Conservation (phyloP, 306 rosid genomes). For the Argentina anserina region DNA sequence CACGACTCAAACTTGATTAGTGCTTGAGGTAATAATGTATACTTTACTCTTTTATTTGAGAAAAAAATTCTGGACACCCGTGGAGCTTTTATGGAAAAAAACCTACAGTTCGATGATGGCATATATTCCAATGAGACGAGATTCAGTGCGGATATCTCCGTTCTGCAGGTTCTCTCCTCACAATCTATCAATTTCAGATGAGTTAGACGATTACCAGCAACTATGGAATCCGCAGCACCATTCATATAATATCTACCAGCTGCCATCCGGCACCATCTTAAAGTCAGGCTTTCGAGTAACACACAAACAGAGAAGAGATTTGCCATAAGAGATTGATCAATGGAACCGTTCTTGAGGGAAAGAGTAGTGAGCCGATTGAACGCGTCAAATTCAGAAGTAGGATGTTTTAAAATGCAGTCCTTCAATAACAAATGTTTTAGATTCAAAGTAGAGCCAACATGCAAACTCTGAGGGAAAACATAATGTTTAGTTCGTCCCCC, state of each 20-base stretch:
- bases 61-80: background rate
- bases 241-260: too few species aligned
- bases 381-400: background rate
- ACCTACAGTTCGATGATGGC: background rate
- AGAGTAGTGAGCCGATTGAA: background rate
- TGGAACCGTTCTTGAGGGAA: fast-evolving
- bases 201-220: conserved; percentile 1
- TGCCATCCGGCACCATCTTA: background rate
- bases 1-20: background rate
- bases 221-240: too few species aligned
- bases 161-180: too few species aligned
- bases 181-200: background rate
- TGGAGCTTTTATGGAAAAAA: background rate
- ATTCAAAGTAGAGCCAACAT: background rate
- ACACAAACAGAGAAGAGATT: background rate
- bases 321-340: background rate
- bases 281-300: background rate
- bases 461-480: background rate
- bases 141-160: background rate
- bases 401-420: background rate
- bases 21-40: background rate
- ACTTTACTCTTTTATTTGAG: too few species aligned
- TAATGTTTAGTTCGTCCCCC: background rate
- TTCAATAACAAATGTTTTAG: background rate
- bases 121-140: background rate